phyloP scores from a whole-genome alignment of 192 early-diverging fungal species.

The Pilaira anomala region DNA sequence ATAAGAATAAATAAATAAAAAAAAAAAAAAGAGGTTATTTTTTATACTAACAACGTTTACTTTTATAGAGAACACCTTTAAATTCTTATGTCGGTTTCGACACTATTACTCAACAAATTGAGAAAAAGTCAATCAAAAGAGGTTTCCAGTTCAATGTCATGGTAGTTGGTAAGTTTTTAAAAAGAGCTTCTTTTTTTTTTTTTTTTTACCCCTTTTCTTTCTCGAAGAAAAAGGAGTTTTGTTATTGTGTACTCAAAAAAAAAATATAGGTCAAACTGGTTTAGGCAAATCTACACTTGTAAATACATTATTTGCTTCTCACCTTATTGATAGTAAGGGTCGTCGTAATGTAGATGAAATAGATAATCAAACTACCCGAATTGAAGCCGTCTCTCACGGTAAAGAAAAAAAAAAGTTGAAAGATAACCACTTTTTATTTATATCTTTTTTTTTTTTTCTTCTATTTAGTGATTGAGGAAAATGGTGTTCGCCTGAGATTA shows the following conservation, averaged over 20 bases:
- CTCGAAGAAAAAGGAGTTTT: too few species aligned
- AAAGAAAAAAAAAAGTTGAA: slow-evolving; percentile 20
- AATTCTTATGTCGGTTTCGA: slow-evolving; percentile 98
- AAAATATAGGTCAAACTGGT: slow-evolving; percentile 79
- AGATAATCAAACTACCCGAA: slow-evolving; percentile 92
- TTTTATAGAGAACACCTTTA: slow-evolving; percentile 38
- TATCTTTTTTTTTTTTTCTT: slow-evolving; percentile 1
- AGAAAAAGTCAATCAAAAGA: slow-evolving; percentile 95
- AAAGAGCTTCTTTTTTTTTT: slow-evolving; percentile 1
- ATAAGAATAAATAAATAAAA: too few species aligned
- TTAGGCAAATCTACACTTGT: slow-evolving; percentile 97
- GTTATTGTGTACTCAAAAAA: neutral
- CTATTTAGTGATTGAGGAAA: slow-evolving; percentile 85
- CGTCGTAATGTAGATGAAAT: slow-evolving; percentile 77
- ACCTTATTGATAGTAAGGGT: slow-evolving; percentile 91
- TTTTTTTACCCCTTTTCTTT: slow-evolving; percentile 11
- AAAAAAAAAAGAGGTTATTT: too few species aligned
- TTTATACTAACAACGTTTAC: too few species aligned
- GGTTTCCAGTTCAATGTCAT: slow-evolving; percentile 98
- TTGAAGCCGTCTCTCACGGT: slow-evolving; percentile 87
- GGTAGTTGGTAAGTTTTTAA: slow-evolving; percentile 77
- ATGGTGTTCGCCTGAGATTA: slow-evolving; percentile 87
- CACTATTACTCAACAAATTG: slow-evolving; percentile 94
- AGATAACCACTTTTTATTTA: neutral
- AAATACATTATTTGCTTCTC: slow-evolving; percentile 97